These are phyloP conservation scores for Tetrahymena borealis DNA, from an alignment of 73 alveolate species.

Conservation along the genomic window DNA sequence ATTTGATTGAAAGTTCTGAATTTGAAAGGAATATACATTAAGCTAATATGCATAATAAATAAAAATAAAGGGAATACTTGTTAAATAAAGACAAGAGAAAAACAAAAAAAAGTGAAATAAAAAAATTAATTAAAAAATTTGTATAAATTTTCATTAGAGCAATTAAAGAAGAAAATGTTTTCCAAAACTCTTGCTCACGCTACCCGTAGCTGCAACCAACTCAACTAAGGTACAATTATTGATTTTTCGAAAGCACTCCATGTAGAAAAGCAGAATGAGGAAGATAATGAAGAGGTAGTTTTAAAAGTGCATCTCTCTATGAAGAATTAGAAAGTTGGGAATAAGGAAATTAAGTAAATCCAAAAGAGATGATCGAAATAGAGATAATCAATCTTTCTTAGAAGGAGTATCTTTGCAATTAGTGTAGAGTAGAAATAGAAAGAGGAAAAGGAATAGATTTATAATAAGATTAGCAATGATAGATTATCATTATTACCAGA, in stretches of 20 bases:
- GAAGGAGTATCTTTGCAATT: neutral
- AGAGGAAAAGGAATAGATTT: too few relatives aligned
- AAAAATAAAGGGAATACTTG: neutral
- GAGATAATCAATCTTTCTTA: neutral
- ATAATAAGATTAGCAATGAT: too few relatives aligned
- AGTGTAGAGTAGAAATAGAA: too few relatives aligned
- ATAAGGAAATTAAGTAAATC: neutral
- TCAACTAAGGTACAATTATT: neutral
- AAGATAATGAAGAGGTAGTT: neutral
- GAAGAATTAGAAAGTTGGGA: neutral
- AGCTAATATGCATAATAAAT: neutral
- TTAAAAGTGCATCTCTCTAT: neutral
- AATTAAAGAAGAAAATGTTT: neutral
- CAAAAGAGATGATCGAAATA: neutral
- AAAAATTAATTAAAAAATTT: neutral
- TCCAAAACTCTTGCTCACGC: conserved; percentile 1
- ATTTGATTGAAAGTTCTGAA: neutral
- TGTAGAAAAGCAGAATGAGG: neutral
- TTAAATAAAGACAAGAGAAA: neutral
- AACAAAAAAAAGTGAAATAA: neutral
- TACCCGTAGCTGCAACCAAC: conserved; percentile 6
- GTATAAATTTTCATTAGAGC: neutral
- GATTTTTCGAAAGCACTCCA: neutral
- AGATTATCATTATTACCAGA: too few relatives aligned
- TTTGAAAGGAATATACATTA: neutral